phyloP scores from a whole-genome alignment of 108 stramenopile genomes.

The Bacterosira constricta region DNA sequence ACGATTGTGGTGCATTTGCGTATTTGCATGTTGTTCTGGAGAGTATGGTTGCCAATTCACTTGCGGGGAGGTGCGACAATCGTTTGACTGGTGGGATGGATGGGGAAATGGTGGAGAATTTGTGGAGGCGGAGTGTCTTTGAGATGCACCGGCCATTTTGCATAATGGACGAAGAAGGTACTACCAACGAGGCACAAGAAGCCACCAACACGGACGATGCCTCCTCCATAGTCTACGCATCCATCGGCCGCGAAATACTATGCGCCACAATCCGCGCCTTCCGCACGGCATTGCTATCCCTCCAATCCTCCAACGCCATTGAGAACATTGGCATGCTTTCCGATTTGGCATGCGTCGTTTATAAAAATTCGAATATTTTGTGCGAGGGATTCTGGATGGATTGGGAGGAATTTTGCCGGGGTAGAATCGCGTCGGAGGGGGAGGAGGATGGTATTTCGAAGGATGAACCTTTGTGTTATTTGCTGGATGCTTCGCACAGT shows the following conservation, averaged over 20 bases:
- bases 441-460: not conserved
- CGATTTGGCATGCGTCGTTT: constrained; percentile 50
- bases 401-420: constrained; percentile 50
- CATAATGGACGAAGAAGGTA: too few relatives aligned
- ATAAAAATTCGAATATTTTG: constrained; percentile 54
- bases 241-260: constrained; percentile 66
- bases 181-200: too few relatives aligned
- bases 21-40: constrained; percentile 49
- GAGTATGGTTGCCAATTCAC: constrained; percentile 36
- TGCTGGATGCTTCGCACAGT: constrained; percentile 62
- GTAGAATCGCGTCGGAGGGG: constrained; percentile 12
- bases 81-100: not conserved
- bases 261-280: constrained; percentile 58
- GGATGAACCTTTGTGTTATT: constrained; percentile 52
- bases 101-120: not conserved
- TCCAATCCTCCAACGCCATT: constrained; percentile 33
- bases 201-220: too few relatives aligned
- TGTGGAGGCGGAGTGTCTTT: constrained; percentile 1
- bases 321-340: constrained; percentile 67
- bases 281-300: constrained; percentile 27
- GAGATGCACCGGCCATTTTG: too few relatives aligned
- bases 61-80: not conserved
- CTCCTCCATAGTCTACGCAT: constrained; percentile 57
- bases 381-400: constrained; percentile 65
- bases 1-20: constrained; percentile 61